phyloP scores from a whole-genome alignment of 352 stramenopile species.

The Pythium periplocum region DNA sequence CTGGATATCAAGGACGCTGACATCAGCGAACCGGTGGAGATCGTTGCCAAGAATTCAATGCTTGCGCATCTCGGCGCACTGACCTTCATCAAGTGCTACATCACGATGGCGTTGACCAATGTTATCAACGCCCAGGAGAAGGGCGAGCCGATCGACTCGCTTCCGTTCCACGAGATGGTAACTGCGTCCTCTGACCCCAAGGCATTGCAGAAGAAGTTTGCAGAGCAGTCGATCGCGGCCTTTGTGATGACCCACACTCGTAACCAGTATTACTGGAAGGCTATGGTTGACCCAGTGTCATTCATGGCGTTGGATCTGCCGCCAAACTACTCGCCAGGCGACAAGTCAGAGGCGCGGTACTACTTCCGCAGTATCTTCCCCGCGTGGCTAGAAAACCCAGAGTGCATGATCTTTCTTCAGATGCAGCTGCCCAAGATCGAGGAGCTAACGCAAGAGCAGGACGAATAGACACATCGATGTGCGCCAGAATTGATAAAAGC shows the following conservation, averaged over 20 bases:
- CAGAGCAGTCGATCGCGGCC: background rate
- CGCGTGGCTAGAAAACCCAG: no score
- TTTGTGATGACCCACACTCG: background rate
- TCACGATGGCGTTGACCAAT: background rate
- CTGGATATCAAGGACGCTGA: conserved; percentile 1
- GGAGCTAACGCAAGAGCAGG: no score
- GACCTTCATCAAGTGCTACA: background rate
- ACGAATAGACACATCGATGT: no score
- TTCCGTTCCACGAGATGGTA: background rate
- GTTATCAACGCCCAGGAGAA: background rate
- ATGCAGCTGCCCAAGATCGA: no score
- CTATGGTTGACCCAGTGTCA: conserved; percentile 2
- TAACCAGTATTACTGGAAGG: conserved; percentile 5
- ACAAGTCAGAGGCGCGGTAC: background rate
- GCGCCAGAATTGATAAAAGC: no score
- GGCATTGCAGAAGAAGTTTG: background rate
- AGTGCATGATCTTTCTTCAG: no score
- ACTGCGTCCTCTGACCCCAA: background rate
- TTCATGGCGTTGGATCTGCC: background rate
- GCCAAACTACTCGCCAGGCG: background rate
- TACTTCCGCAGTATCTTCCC: no score
- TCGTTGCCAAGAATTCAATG: background rate
- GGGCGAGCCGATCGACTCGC: background rate
- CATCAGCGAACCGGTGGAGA: background rate
- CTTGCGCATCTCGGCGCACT: background rate